Evolutionary conservation across 1,284 basidiomycete genomes (phyloP).

Genomic region (Rhodotorula sp.): DNA sequence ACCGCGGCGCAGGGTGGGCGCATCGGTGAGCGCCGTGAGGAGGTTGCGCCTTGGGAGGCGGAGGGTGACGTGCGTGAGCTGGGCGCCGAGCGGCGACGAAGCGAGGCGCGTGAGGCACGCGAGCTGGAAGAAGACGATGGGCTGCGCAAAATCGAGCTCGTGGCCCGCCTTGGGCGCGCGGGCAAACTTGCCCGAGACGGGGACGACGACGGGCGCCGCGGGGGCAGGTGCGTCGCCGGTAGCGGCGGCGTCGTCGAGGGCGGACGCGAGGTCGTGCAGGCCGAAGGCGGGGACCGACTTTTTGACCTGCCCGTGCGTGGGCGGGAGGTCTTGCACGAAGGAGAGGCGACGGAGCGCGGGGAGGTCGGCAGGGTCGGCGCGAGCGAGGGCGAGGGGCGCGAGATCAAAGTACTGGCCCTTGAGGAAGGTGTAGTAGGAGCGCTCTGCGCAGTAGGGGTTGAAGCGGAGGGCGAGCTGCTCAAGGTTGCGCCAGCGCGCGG

Average conservation of each 20-base stretch:
- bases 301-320: slow-evolving; percentile 28
- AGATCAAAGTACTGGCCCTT: slow-evolving; percentile 43
- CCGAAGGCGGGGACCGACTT: slow-evolving; percentile 36
- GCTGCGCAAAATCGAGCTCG: slow-evolving; percentile 42
- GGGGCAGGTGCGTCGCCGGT: background rate
- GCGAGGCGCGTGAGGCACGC: slow-evolving; percentile 40
- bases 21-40: slow-evolving; percentile 37
- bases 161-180: background rate
- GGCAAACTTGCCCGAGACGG: slow-evolving; percentile 7
- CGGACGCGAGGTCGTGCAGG: slow-evolving; percentile 19
- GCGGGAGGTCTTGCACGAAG: slow-evolving; percentile 38
- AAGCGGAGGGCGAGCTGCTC: slow-evolving; percentile 42
- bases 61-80: slow-evolving; percentile 37
- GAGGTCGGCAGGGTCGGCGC: slow-evolving; percentile 1
- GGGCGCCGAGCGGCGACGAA: slow-evolving; percentile 30
- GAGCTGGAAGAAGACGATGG: slow-evolving; percentile 44
- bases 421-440: slow-evolving; percentile 44
- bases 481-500: slow-evolving; percentile 6
- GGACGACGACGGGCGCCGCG: background rate
- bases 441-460: slow-evolving; percentile 44
- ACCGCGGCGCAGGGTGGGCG: background rate
- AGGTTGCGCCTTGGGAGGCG: slow-evolving; percentile 43
- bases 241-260: slow-evolving; percentile 8
- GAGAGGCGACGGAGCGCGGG: slow-evolving; percentile 27
- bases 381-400: slow-evolving; percentile 17